Evolutionary conservation across 139 green algal genomes (phyloP).

Genomic region (Nannochloris sp.): DNA sequence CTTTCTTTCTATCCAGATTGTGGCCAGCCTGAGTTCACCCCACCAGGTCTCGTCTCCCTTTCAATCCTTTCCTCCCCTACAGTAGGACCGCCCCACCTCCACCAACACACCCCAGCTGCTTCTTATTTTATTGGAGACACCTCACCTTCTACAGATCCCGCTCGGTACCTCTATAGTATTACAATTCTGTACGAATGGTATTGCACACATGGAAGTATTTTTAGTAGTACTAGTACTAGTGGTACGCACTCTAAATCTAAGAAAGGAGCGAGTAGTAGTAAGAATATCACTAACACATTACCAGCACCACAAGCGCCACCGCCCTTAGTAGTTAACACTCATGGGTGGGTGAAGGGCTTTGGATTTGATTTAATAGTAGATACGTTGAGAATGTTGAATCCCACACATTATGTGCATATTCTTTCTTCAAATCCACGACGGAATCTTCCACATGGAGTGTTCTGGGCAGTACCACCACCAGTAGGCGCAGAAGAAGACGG

Average conservation of each 20-base stretch:
- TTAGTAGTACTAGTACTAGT: no score
- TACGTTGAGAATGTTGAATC: slow-evolving; percentile 33
- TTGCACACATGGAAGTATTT: slow-evolving; percentile 9
- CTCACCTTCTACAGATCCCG: slow-evolving; percentile 56
- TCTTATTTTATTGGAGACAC: slow-evolving; percentile 58
- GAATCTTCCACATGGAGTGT: slow-evolving; percentile 49
- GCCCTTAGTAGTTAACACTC: slow-evolving; percentile 77
- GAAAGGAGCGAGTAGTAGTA: no score
- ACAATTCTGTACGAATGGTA: slow-evolving; percentile 46
- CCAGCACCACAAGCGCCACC: slow-evolving; percentile 5
- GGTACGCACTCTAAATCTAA: no score
- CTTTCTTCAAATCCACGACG: slow-evolving; percentile 26
- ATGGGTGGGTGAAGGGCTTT: slow-evolving; percentile 74
- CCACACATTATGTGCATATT: slow-evolving; percentile 50
- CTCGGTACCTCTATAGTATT: slow-evolving; percentile 46
- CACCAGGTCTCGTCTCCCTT: slow-evolving; percentile 67
- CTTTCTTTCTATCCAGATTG: slow-evolving; percentile 40
- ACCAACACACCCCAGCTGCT: slow-evolving; percentile 28
- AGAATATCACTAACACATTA: not conserved
- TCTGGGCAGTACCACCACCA: slow-evolving; percentile 27
- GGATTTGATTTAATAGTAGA: slow-evolving; percentile 63
- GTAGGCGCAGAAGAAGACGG: no score
- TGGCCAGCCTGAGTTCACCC: slow-evolving; percentile 82
- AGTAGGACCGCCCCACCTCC: slow-evolving; percentile 57
- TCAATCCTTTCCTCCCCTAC: slow-evolving; percentile 41